Percentiles rank a stretch among this genome's conserved stretches.
phyloP scores from a whole-genome alignment of 495 filamentous ascomycete species.

The Penicillium chermesinum region DNA sequence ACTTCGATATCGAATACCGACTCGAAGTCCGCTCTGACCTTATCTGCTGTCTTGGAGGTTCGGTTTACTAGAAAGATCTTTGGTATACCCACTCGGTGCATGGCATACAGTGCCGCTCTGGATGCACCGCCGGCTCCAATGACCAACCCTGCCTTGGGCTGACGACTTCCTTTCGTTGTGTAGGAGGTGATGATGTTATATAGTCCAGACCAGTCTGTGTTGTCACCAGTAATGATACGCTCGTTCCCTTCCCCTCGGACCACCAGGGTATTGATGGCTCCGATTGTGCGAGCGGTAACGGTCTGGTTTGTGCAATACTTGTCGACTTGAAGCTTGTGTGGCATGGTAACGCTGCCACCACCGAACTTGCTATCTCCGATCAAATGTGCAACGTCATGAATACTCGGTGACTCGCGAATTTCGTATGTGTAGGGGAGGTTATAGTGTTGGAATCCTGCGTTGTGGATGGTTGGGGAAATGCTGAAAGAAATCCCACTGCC shows the following conservation, averaged over 20 bases:
- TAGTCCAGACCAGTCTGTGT: conserved; percentile 45
- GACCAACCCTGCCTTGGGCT: conserved; percentile 27
- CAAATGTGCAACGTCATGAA: conserved; percentile 34
- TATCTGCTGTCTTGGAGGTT: conserved; percentile 45
- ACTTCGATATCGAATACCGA: conserved; percentile 7
- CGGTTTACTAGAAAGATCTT: conserved; percentile 62
- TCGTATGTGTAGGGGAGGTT: conserved; percentile 61
- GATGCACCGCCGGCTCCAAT: conserved; percentile 43
- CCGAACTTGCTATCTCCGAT: conserved; percentile 40
- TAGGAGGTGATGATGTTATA: conserved; percentile 20
- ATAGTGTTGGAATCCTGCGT: conserved; percentile 57
- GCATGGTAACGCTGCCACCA: conserved; percentile 47
- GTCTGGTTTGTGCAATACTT: conserved; percentile 33
- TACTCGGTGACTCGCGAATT: conserved; percentile 44
- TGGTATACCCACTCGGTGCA: conserved; percentile 52
- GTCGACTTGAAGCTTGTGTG: conserved; percentile 41
- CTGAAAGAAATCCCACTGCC: conserved; percentile 62
- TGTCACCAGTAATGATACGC: conserved; percentile 32
- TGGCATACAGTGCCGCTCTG: conserved; percentile 37
- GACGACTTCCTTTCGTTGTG: conserved; percentile 2
- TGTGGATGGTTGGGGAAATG: conserved; percentile 66
- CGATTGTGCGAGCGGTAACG: conserved; percentile 26
- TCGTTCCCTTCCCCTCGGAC: conserved; percentile 17
- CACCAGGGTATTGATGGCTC: conserved; percentile 43
- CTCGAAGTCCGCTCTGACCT: conserved; percentile 56